Conservation (phyloP, 2,329 filamentous ascomycete species). For the Alternaria triticimaculans region DNA sequence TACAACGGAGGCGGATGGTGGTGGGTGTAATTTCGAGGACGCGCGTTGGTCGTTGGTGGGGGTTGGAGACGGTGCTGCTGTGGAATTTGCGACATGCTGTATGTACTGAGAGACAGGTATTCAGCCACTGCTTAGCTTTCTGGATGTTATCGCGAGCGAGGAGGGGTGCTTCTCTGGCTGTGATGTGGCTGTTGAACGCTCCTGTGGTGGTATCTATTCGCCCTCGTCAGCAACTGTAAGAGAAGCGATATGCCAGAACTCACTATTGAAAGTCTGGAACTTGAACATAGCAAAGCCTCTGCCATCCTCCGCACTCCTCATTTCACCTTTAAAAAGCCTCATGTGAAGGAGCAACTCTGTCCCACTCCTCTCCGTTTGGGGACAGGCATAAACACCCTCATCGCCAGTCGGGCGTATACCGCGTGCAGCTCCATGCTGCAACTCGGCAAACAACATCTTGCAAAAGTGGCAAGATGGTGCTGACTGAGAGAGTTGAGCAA, state of each 20-base stretch:
- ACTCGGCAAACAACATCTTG: background rate
- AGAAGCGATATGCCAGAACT: background rate
- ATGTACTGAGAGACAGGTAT: slow-evolving; percentile 5
- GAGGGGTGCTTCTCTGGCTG: background rate
- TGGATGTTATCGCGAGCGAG: slow-evolving; percentile 6
- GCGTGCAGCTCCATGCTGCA: background rate
- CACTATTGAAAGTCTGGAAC: background rate
- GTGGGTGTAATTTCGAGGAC: slow-evolving; percentile 2
- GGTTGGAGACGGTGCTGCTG: background rate
- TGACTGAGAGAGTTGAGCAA: background rate
- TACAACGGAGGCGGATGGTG: background rate
- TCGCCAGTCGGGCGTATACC: background rate
- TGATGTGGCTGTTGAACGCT: slow-evolving; percentile 5
- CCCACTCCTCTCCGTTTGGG: background rate
- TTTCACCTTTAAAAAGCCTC: background rate
- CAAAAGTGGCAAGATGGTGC: background rate
- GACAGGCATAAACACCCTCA: background rate
- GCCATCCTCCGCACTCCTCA: background rate
- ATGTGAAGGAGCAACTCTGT: background rate
- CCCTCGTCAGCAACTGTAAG: background rate
- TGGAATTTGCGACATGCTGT: slow-evolving; percentile 9
- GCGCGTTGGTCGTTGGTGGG: slow-evolving; percentile 6
- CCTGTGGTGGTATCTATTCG: background rate
- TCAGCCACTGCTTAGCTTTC: slow-evolving; percentile 8
- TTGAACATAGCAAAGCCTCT: background rate